phyloP scores from a whole-genome alignment of 768 basidiomycete species.

The Cyclocybe cylindracea region DNA sequence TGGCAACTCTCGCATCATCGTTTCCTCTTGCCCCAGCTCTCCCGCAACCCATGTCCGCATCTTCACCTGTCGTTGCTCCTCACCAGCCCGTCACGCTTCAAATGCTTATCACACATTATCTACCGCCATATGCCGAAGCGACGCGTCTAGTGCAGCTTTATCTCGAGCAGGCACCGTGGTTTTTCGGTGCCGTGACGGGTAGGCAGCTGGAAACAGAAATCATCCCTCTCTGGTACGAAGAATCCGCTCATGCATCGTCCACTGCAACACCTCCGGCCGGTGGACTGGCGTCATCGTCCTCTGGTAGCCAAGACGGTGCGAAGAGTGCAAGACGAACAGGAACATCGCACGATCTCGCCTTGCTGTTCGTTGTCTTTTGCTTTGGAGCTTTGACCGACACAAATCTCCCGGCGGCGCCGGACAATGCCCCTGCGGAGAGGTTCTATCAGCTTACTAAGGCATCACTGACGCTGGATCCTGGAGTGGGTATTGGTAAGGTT shows the following conservation, averaged over 20 bases:
- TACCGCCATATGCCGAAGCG: conserved; percentile 63
- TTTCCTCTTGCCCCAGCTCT: conserved; percentile 52
- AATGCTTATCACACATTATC: conserved; percentile 33
- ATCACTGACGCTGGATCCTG: conserved; percentile 64
- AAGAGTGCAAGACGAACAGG: conserved; percentile 6
- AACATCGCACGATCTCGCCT: conserved; percentile 58
- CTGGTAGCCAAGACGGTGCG: not conserved
- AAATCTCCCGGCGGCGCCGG: conserved; percentile 50
- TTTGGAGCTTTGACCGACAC: conserved; percentile 63
- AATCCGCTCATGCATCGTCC: conserved; percentile 31
- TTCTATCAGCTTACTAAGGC: conserved; percentile 65
- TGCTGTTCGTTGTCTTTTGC: conserved; percentile 63
- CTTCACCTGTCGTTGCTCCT: conserved; percentile 11
- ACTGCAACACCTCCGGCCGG: conserved; percentile 10
- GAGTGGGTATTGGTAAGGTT: conserved; percentile 11
- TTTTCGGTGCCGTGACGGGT: conserved; percentile 70
- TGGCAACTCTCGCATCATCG: conserved; percentile 27
- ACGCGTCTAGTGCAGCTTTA: conserved; percentile 65
- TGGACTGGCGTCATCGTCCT: conserved; percentile 5
- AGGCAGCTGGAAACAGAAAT: conserved; percentile 65
- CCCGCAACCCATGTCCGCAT: conserved; percentile 27
- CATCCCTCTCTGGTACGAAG: conserved; percentile 67
- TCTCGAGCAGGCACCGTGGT: conserved; percentile 80
- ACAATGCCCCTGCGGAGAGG: conserved; percentile 51
- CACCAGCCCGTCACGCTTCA: conserved; percentile 14